Base-by-base conservation (phyloP, 495 filamentous ascomycete genomes). In the Clohesyomyces aquaticus region DNA sequence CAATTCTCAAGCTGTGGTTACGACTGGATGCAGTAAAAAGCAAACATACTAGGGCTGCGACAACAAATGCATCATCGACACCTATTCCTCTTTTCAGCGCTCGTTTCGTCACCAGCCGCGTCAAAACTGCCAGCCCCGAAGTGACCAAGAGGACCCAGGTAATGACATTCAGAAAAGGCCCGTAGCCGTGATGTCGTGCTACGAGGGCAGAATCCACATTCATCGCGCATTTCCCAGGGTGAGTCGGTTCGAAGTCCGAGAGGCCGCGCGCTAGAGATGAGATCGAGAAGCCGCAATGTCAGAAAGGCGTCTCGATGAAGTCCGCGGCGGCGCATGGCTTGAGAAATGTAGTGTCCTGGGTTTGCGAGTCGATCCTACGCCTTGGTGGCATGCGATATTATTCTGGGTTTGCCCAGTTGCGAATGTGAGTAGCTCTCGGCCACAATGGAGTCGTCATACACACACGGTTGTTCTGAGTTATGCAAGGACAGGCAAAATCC, bases 61-160 rank as follows among this genome's bases (percentile, higher is more conserved):
- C 55, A 8, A 60, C 56, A 42, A 66, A 66, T 16, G 55, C 63
- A 50, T 66, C 63, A 47, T 66, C 56, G 1, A 66, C 42, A 28
- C 60, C 55, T 26, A 66, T 55, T 19, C 63, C 29, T 29, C 63
- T 59, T 49, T 48, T 35, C 47, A 66, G 35, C 19, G 63, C 63
- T 27, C 56, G 46, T 49, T 66, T 66, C 3, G 63, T 66, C 6
- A 66, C 49, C 50, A 66, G 47, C 38, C 55, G 23, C 25, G 55
- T 66, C 49, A 66, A 41, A 10, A 66, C 63, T 8, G 63, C 55
- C 47, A 66, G 55, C 27, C 22, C 56, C 4, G 55, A 59, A 19
- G 56, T 66, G 49, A 66, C 55, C 26, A 66, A 32, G 22, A 66
- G 28, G n/a, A 66, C 48, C 63, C 63, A 66, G 42, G 63, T 60